A percentile compares a stretch with the other conserved stretches of the same genome.
Conservation (phyloP, 2,329 filamentous ascomycete genomes). For the Bimuria novae-zelandiae region DNA sequence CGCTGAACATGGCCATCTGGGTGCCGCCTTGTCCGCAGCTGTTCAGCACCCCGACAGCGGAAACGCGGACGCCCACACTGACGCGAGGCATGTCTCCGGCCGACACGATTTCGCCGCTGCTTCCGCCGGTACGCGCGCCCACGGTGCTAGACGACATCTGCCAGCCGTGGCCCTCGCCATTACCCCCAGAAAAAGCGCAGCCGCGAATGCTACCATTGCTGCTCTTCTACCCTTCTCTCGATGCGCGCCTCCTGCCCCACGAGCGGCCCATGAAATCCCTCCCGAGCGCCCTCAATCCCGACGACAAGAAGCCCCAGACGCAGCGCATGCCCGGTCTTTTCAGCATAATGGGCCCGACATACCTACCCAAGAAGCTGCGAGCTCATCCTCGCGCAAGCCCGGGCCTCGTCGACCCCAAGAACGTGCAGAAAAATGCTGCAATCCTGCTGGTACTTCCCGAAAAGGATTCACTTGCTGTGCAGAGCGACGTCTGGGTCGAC, state of each 20-base stretch:
- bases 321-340: conserved; percentile 42
- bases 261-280: conserved; percentile 45
- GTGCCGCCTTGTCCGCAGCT: conserved; percentile 36
- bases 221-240: conserved; percentile 51
- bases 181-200: conserved; percentile 42
- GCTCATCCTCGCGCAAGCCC: conserved; percentile 49
- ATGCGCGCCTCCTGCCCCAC: conserved; percentile 48
- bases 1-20: conserved; percentile 49
- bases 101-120: conserved; percentile 31
- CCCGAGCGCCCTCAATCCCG: conserved; percentile 40
- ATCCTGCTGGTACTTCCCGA: conserved; percentile 50
- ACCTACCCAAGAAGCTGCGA: conserved; percentile 45
- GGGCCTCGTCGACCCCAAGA: conserved; percentile 40
- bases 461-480: conserved; percentile 48
- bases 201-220: conserved; percentile 46
- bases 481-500: conserved; percentile 50
- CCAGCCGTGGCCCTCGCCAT: conserved; percentile 43
- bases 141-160: conserved; percentile 38
- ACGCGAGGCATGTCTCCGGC: conserved; percentile 14
- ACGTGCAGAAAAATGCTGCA: conserved; percentile 45
- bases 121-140: conserved; percentile 33
- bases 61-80: background rate
- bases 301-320: conserved; percentile 35
- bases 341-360: conserved; percentile 48
- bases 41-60: conserved; percentile 19